Evolutionary conservation across 1,284 basidiomycete species (phyloP).

Genomic region (Kwoniella shivajii): DNA sequence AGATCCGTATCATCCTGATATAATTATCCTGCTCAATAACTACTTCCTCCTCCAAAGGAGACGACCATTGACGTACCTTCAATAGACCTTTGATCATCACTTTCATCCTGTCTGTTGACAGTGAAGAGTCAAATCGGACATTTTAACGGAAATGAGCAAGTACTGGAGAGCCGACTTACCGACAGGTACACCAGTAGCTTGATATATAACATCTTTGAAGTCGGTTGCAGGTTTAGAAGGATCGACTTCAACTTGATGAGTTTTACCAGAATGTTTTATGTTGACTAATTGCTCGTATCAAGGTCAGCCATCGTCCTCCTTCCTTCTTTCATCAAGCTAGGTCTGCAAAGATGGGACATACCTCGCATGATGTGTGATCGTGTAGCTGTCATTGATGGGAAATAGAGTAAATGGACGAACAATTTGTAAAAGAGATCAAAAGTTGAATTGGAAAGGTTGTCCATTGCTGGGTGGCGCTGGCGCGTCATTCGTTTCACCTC

Average conservation of each 20-base stretch:
- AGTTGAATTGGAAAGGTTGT: neutral
- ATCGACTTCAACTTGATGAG: conserved; percentile 58
- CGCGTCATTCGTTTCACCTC: conserved; percentile 5
- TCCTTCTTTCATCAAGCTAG: too few species aligned
- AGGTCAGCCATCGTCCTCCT: too few species aligned
- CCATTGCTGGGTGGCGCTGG: neutral
- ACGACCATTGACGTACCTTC: conserved; percentile 31
- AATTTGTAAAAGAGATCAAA: neutral
- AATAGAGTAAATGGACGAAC: neutral
- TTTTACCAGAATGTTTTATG: conserved; percentile 89
- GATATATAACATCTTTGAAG: conserved; percentile 83
- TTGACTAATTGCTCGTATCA: too few species aligned
- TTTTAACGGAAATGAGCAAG: neutral
- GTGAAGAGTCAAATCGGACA: neutral
- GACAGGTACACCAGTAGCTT: conserved; percentile 77
- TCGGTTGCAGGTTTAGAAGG: conserved; percentile 61
- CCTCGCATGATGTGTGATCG: neutral
- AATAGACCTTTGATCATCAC: conserved; percentile 85
- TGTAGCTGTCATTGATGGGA: neutral
- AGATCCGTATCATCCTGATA: conserved; percentile 79
- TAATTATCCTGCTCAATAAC: neutral
- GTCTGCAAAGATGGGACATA: neutral
- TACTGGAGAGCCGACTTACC: conserved; percentile 29
- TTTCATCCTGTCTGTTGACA: conserved; percentile 78
- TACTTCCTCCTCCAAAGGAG: neutral